A percentile compares a stretch with the other conserved stretches of the same genome.
These are phyloP conservation scores for Apostasia shenzhenica DNA, from an alignment of 106 monocot genomes.

Conservation along the genomic window DNA sequence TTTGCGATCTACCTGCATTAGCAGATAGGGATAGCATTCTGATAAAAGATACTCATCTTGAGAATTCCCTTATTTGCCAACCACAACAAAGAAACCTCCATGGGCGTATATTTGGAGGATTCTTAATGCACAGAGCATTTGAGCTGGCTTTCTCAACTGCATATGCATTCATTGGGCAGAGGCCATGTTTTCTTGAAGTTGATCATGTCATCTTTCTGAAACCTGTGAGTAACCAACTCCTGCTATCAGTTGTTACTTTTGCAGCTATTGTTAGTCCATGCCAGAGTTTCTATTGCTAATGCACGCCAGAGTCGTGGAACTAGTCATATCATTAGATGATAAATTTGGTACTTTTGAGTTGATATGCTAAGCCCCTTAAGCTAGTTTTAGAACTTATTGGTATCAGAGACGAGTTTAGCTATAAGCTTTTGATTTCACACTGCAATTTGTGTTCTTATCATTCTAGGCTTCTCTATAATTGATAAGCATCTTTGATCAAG, in stretches of 20 bases:
- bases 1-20: slow-evolving; percentile 91
- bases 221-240: slow-evolving; percentile 56
- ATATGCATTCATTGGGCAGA: slow-evolving; percentile 86
- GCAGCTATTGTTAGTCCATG: too few relatives aligned
- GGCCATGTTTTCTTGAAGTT: slow-evolving; percentile 85
- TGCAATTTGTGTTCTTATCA: too few relatives aligned
- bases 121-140: slow-evolving; percentile 90
- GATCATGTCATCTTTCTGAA: slow-evolving; percentile 97
- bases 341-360: neutral
- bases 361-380: too few relatives aligned
- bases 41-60: slow-evolving; percentile 65
- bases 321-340: neutral
- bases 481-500: too few relatives aligned
- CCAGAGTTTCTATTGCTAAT: too few relatives aligned
- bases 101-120: slow-evolving; percentile 95
- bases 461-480: too few relatives aligned
- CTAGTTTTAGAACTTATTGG: too few relatives aligned
- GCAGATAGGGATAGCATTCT: slow-evolving; percentile 91
- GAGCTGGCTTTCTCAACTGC: slow-evolving; percentile 96
- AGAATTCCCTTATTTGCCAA: slow-evolving; percentile 93
- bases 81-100: slow-evolving; percentile 97
- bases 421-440: too few relatives aligned
- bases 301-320: too few relatives aligned
- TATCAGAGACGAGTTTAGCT: too few relatives aligned
- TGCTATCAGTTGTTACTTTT: neutral